Percentiles rank a stretch among this genome's conserved stretches.
Evolutionary conservation across 2,329 filamentous ascomycete genomes (phyloP).

Genomic region (Fusarium liriodendri): DNA sequence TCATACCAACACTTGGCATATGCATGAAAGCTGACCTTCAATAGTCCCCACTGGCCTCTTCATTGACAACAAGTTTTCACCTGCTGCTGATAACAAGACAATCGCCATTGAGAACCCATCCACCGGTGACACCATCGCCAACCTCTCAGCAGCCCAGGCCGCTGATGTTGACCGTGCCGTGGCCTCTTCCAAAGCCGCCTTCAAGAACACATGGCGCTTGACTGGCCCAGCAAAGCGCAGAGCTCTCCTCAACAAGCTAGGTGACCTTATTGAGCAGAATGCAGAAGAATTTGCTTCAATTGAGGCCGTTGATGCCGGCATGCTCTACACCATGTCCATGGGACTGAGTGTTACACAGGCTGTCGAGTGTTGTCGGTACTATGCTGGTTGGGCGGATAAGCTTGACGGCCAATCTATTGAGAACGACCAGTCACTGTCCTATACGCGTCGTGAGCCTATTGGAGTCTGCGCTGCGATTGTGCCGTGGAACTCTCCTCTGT

Average conservation of each 20-base stretch:
- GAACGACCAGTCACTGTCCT: neutral
- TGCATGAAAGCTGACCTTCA: neutral
- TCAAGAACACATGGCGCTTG: neutral
- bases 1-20: neutral
- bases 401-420: conserved; percentile 7
- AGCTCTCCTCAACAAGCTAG: conserved; percentile 70
- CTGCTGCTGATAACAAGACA: neutral
- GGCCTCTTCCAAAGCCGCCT: neutral
- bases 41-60: conserved; percentile 2
- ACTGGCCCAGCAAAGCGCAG: neutral
- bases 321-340: conserved; percentile 30
- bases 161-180: conserved; percentile 5
- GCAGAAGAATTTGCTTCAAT: conserved; percentile 46
- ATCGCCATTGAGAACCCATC: conserved; percentile 4
- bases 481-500: conserved; percentile 77
- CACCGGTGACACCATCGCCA: neutral
- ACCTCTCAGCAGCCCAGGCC: neutral
- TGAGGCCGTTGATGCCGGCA: conserved; percentile 76
- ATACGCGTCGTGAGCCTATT: conserved; percentile 68
- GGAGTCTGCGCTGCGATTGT: conserved; percentile 78
- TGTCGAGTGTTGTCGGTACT: conserved; percentile 22
- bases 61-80: conserved; percentile 6
- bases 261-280: conserved; percentile 71
- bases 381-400: conserved; percentile 20
- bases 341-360: conserved; percentile 26